Evolutionary conservation across 2,329 filamentous ascomycete species (phyloP).

Genomic region (Talaromyces sp.): DNA sequence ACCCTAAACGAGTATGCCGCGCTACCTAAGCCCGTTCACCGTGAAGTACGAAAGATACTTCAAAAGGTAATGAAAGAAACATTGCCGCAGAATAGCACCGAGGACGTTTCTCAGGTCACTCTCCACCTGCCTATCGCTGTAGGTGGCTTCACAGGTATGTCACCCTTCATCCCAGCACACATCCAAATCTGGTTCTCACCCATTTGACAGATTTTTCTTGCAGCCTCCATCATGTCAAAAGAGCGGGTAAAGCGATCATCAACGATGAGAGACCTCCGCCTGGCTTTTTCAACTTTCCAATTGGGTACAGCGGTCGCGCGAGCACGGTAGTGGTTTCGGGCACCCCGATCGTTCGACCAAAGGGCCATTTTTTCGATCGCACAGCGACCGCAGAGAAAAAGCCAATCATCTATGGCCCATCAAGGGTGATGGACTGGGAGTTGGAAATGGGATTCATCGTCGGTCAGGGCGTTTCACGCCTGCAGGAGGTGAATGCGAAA

Average conservation of each 20-base stretch:
- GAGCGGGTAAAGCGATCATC: slow-evolving; percentile 30
- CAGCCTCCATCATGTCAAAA: slow-evolving; percentile 36
- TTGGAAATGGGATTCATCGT: slow-evolving; percentile 52
- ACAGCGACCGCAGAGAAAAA: slow-evolving; percentile 18
- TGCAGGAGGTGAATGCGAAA: slow-evolving; percentile 43
- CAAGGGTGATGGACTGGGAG: slow-evolving; percentile 41
- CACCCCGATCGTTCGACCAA: slow-evolving; percentile 51
- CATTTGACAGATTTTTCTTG: slow-evolving; percentile 36
- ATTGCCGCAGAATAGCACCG: slow-evolving; percentile 20
- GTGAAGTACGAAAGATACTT: slow-evolving; percentile 46
- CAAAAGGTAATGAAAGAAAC: slow-evolving; percentile 19
- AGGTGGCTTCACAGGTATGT: slow-evolving; percentile 60
- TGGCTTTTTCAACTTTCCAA: slow-evolving; percentile 53
- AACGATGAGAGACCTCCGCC: slow-evolving; percentile 28
- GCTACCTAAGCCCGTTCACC: slow-evolving; percentile 43
- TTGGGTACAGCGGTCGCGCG: slow-evolving; percentile 58
- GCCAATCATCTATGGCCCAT: slow-evolving; percentile 25
- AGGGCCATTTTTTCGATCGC: slow-evolving; percentile 39
- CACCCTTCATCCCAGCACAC: slow-evolving; percentile 55
- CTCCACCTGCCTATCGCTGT: slow-evolving; percentile 60
- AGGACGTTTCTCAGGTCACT: slow-evolving; percentile 43
- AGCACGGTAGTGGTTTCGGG: slow-evolving; percentile 57
- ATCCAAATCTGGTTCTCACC: slow-evolving; percentile 40
- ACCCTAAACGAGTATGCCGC: slow-evolving; percentile 56
- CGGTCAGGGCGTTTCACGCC: slow-evolving; percentile 44